phyloP scores from a whole-genome alignment of 768 basidiomycete species.

The Xerocomellus chrysenteron region DNA sequence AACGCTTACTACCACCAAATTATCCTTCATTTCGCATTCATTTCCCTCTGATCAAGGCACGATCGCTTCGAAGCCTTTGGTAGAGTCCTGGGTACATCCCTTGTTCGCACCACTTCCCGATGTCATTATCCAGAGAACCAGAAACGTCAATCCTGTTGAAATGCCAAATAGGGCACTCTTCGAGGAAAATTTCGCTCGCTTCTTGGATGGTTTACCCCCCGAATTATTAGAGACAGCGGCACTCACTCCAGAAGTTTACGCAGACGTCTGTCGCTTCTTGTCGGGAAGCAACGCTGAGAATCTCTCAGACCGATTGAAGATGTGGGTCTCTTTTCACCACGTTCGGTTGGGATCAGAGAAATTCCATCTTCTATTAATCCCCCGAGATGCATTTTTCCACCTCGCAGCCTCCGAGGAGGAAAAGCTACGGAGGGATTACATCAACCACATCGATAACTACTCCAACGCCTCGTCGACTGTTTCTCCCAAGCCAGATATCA shows the following conservation, averaged over 20 bases:
- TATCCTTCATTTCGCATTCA: constrained; percentile 48
- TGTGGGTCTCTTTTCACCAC: constrained; percentile 61
- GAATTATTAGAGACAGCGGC: constrained; percentile 62
- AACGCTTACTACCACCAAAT: constrained; percentile 22
- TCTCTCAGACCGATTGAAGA: constrained; percentile 43
- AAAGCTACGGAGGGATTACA: constrained; percentile 46
- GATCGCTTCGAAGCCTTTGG: constrained; percentile 39
- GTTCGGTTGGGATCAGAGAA: constrained; percentile 60
- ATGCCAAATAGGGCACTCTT: constrained; percentile 59
- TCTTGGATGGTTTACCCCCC: constrained; percentile 50
- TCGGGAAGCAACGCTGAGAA: constrained; percentile 32
- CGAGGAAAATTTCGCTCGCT: constrained; percentile 47
- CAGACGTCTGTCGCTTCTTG: constrained; percentile 48
- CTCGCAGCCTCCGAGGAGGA: constrained; percentile 51
- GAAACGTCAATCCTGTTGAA: constrained; percentile 50
- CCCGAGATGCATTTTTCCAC: constrained; percentile 58
- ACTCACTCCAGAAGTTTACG: constrained; percentile 54
- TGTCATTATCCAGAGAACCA: constrained; percentile 53
- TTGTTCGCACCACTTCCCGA: constrained; percentile 62
- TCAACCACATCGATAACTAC: constrained; percentile 36
- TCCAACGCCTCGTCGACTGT: constrained; percentile 1
- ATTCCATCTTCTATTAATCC: constrained; percentile 55
- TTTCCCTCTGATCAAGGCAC: constrained; percentile 39
- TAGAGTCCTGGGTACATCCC: constrained; percentile 61
- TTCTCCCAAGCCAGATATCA: constrained; percentile 20